Base-by-base conservation (phyloP, 805 yeast species). In the Tetrapisispora taiwanensis region DNA sequence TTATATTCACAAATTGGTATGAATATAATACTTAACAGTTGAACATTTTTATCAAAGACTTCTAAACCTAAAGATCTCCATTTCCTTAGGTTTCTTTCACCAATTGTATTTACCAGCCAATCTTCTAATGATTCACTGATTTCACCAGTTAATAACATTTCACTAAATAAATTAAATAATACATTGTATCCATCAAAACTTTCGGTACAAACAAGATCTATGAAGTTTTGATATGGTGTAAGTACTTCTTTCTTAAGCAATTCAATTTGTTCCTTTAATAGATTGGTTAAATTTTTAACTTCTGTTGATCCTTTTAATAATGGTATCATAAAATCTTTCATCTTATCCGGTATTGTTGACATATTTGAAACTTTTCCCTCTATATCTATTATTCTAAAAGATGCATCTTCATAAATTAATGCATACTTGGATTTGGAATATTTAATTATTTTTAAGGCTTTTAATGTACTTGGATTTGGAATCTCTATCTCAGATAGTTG, bases 21-120 rank as follows among this genome's bases (percentile, higher is more conserved):
- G 18, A 79, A 46, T 33, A 73, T 71, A 35, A 74, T 66, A 44
- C 74, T 73, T 1, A 76, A 50, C 0, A 66, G 58, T 44, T 75
- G 72, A 43, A 78, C 62, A 0, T 73, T 60, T 37, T 64, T 63
- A 36, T 79, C 81, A 53, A 74, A 80, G 13, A 73, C 66, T 1
- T 68, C 59, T 30, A 68, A 70, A 0, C 83, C 81, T 15, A 71
- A 42, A 42, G 69, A 71, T 2, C 64, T 62, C 74, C 86, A 74
- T 50, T 75, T 68, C 48, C 73, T 75, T 17, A 75, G 57, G 26
- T 84, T 84, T 48, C 83, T 66, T 48, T 81, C 87, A 0, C 85
- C 88, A 30, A 83, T 64, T 39, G 78, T 76, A 51, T 80, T 79
- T 19, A 75, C 70, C 54, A 84, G 64, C 78, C 79, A 83, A 45